Evolutionary conservation across 2,329 filamentous ascomycete species (phyloP), one percentile per base, ranked within the genome.

Genomic region (Nigrospora osmanthi): DNA sequence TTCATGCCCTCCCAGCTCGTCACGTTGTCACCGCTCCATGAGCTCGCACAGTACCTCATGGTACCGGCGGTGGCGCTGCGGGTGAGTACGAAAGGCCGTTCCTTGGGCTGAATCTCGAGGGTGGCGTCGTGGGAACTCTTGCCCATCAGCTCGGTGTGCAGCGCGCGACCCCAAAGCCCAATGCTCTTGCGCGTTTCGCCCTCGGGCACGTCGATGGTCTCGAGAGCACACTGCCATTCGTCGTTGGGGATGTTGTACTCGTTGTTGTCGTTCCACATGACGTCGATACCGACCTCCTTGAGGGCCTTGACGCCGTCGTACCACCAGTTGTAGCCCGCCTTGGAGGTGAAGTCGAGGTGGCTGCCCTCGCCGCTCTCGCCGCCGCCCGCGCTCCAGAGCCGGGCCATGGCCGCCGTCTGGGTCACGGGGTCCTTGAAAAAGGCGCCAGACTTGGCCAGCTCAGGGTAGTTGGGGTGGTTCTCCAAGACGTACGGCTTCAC

Each of bases 231-330:
- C 45, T 78, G 64, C 83, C 83, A 87, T 19, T 75, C 68, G 47
- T 88, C 84, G 48, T 78, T 70, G 0, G 80, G 73, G 3, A 85
- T 71, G 1, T 78, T 81, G 58, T 87, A 88, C 59, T 88, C 84
- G 52, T 87, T 88, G 62, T 88, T 88, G 58, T 88, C 84, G 52
- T 88, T 88, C 84, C 85, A 88, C 65, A 87, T 86, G 40, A 75
- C 83, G 52, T 87, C 83, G 45, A 88, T 83, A 1, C 83, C 83
- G 10, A 78, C 64, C 23, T 75, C 65, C 44, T 78, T 78, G 2
- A 88, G 68, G 41, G 71, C 73, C 47, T 76, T 73, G 10, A 85
- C 77, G 2, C 84, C 83, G 1, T 85, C 68, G 48, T 78, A 83
- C 85, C 85, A 88, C 80, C 82, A 88, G 14, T 80, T 66, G 55